Evolutionary conservation across 129 eudicot genomes (phyloP), one percentile per base, ranked within the genome.

Genomic region (Cynara cardunculus): DNA sequence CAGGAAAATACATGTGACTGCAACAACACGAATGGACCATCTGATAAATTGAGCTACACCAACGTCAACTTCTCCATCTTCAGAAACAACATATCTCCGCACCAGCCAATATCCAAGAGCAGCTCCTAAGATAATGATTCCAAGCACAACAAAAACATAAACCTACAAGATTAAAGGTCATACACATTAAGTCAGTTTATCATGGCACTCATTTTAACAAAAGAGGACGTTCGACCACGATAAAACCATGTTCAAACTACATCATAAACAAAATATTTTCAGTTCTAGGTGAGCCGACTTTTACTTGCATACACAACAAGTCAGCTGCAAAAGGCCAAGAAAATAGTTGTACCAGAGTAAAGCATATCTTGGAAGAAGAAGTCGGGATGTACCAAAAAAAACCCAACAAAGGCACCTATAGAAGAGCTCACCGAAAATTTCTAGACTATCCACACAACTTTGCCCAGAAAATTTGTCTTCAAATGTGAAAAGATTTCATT

Each of bases 41-140:
- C 89, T 91, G 76, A 94, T 93, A 78, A 94, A 94, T 71, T 87
- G 91, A 74, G 96, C 97, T n/a, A 94, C 79, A 3, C 96, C 94
- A 85, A 77, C 89, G 69, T 93, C 94, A 35, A 93, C 94, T 44
- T 84, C 86, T 82, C 98, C 98, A 81, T 93, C 96, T 44, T 93
- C 92, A 11, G 92, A 80, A 39, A 93, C 85, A 49, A 91, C 89
- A 80, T 82, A 93, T 78, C 85, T 89, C 46, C 98, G 85, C 27
- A 91, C 96, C 75, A 93, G 84, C 92, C 92, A 93, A 69, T 82
- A 90, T 25, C 98, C 98, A 41, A 91, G 78, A 78, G 79, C 98
- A 83, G 96, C 94, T 81, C 98, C 98, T 49, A 90, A 87, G 49
- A 93, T 84, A 46, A 80, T 79, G 72, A 93, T 86, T 49, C 85